Conservation (phyloP, 1,284 basidiomycete species). For the Xerocomus minutiporus region DNA sequence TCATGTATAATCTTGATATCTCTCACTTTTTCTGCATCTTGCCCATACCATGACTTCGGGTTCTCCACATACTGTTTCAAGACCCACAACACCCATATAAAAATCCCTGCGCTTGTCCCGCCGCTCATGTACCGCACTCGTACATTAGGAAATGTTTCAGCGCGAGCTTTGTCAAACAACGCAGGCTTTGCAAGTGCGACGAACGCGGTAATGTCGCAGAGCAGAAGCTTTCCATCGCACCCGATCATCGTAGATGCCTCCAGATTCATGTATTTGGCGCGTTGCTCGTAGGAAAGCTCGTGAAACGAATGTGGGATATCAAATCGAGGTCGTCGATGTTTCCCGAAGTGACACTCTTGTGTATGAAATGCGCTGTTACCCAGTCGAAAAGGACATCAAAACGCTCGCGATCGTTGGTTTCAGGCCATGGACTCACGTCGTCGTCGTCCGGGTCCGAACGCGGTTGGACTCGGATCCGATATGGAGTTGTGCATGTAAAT, state of each 20-base stretch:
- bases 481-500: neutral
- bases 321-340: conserved; percentile 22
- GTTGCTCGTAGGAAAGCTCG: conserved; percentile 17
- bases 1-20: conserved; percentile 15
- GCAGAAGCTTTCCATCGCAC: conserved; percentile 14
- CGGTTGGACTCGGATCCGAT: neutral
- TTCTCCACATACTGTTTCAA: conserved; percentile 17
- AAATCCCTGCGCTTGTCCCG: conserved; percentile 10
- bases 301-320: conserved; percentile 9
- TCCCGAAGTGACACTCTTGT: conserved; percentile 18
- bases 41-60: conserved; percentile 11
- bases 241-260: conserved; percentile 2
- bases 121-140: conserved; percentile 23
- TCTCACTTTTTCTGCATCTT: conserved; percentile 20
- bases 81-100: conserved; percentile 18
- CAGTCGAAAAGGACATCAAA: conserved; percentile 16
- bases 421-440: neutral
- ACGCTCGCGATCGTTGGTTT: conserved; percentile 11
- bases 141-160: conserved; percentile 14
- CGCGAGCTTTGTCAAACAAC: conserved; percentile 20
- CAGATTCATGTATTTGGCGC: conserved; percentile 12
- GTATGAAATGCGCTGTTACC: conserved; percentile 15
- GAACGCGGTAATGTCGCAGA: conserved; percentile 12
- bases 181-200: conserved; percentile 13
- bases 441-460: neutral